Conservation (phyloP, 495 filamentous ascomycete species). For the Annulohypoxylon nitens region DNA sequence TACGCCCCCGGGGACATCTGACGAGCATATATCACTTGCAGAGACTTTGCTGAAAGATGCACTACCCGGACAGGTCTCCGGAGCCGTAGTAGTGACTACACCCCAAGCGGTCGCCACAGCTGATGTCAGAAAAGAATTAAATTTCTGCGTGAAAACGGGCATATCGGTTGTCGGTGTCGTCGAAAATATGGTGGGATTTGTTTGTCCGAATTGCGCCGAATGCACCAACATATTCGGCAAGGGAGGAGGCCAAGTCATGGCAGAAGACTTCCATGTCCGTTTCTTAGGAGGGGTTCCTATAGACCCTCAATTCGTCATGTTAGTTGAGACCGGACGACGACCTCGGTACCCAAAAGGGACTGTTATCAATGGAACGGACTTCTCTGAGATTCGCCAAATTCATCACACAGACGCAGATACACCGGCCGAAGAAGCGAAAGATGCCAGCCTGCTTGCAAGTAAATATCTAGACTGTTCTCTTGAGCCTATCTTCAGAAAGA, state of each 20-base stretch:
- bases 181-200: conserved; percentile 98
- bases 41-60: conserved; percentile 80
- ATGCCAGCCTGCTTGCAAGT: conserved; percentile 73
- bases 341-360: conserved; percentile 65
- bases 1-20: conserved; percentile 95
- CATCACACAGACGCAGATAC: conserved; percentile 35
- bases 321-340: conserved; percentile 66
- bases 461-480: conserved; percentile 86
- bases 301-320: conserved; percentile 74
- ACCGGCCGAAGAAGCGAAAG: conserved; percentile 55
- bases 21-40: conserved; percentile 95
- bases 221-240: conserved; percentile 92
- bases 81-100: conserved; percentile 95
- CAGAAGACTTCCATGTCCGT: conserved; percentile 80
- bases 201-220: conserved; percentile 94
- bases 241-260: conserved; percentile 92
- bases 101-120: conserved; percentile 94
- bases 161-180: conserved; percentile 88
- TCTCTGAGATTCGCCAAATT: conserved; percentile 50
- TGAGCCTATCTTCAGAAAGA: conserved; percentile 75
- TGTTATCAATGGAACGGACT: conserved; percentile 61
- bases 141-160: conserved; percentile 91
- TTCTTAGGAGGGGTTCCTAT: conserved; percentile 92
- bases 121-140: conserved; percentile 95
- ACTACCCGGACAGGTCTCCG: conserved; percentile 71